phyloP scores from a whole-genome alignment of 2,329 filamentous ascomycete genomes.

The Fonsecaea nubica region DNA sequence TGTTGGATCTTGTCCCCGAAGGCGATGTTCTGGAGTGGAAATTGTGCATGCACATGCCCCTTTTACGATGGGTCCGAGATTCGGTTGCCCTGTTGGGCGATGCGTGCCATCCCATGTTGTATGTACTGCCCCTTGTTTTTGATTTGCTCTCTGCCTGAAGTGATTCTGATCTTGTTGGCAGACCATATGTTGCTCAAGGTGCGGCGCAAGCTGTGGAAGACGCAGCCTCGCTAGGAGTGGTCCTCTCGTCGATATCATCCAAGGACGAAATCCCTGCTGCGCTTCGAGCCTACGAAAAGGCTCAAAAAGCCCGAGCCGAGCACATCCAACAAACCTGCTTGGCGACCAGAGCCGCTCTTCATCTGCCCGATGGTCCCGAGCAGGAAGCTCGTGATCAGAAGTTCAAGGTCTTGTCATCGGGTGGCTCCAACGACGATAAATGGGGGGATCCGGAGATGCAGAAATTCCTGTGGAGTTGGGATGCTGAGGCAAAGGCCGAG shows the following conservation, averaged over 20 bases:
- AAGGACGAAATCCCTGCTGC: slow-evolving; percentile 53
- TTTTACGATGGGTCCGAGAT: slow-evolving; percentile 64
- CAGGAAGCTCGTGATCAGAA: slow-evolving; percentile 48
- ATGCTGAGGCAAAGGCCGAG: slow-evolving; percentile 63
- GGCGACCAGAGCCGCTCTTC: slow-evolving; percentile 43
- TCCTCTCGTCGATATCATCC: slow-evolving; percentile 40
- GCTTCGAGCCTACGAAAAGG: slow-evolving; percentile 55
- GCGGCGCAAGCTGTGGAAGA: slow-evolving; percentile 56
- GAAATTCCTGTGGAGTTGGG: slow-evolving; percentile 68
- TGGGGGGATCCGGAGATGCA: slow-evolving; percentile 74
- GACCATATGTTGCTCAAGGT: slow-evolving; percentile 52
- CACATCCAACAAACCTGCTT: slow-evolving; percentile 55
- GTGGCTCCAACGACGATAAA: slow-evolving; percentile 63
- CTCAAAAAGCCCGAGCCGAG: slow-evolving; percentile 37
- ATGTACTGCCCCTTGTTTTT: slow-evolving; percentile 3
- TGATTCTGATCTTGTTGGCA: not conserved
- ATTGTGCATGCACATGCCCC: slow-evolving; percentile 65
- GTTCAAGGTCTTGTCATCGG: slow-evolving; percentile 59
- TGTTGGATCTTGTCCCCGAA: slow-evolving; percentile 66
- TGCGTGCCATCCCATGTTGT: slow-evolving; percentile 54
- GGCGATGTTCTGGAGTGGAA: slow-evolving; percentile 72
- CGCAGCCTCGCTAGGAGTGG: slow-evolving; percentile 47
- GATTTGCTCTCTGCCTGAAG: too few relatives aligned
- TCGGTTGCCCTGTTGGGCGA: slow-evolving; percentile 51
- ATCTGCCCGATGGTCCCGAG: slow-evolving; percentile 42